Conservation (phyloP, 352 stramenopile species). For the Globisporangium middletonii region DNA sequence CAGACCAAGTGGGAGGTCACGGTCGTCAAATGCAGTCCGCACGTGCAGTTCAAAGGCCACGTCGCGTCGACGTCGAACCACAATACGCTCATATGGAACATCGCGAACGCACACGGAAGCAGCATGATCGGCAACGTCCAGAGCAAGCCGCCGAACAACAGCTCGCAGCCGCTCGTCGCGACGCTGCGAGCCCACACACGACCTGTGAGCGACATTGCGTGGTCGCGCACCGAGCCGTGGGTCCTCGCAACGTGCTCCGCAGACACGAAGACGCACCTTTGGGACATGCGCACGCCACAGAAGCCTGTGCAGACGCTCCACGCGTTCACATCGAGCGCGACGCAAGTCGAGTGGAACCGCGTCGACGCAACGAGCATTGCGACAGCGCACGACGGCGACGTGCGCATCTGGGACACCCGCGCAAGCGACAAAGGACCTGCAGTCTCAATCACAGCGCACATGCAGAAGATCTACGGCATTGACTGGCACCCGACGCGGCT, state of each 20-base stretch:
- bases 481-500: slow-evolving; percentile 75
- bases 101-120: slow-evolving; percentile 21
- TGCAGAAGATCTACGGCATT: slow-evolving; percentile 80
- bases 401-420: slow-evolving; percentile 73
- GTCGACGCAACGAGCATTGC: slow-evolving; percentile 58
- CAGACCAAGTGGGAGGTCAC: slow-evolving; percentile 79
- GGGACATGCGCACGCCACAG: slow-evolving; percentile 71
- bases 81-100: slow-evolving; percentile 80
- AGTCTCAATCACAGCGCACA: slow-evolving; percentile 67
- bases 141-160: slow-evolving; percentile 9
- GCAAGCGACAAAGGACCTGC: slow-evolving; percentile 42
- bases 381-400: slow-evolving; percentile 77
- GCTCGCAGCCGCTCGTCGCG: slow-evolving; percentile 47
- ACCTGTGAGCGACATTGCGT: slow-evolving; percentile 70
- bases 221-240: slow-evolving; percentile 64
- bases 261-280: slow-evolving; percentile 75
- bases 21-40: slow-evolving; percentile 76
- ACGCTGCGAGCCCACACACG: slow-evolving; percentile 72
- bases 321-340: slow-evolving; percentile 59
- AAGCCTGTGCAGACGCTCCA: slow-evolving; percentile 64
- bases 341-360: slow-evolving; percentile 75
- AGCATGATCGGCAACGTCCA: slow-evolving; percentile 2
- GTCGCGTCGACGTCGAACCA: slow-evolving; percentile 78
- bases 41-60: slow-evolving; percentile 51
- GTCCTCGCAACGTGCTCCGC: slow-evolving; percentile 75